Evolutionary conservation across 192 early-diverging fungal species (phyloP).

Genomic region (Coemansia javaensis): DNA sequence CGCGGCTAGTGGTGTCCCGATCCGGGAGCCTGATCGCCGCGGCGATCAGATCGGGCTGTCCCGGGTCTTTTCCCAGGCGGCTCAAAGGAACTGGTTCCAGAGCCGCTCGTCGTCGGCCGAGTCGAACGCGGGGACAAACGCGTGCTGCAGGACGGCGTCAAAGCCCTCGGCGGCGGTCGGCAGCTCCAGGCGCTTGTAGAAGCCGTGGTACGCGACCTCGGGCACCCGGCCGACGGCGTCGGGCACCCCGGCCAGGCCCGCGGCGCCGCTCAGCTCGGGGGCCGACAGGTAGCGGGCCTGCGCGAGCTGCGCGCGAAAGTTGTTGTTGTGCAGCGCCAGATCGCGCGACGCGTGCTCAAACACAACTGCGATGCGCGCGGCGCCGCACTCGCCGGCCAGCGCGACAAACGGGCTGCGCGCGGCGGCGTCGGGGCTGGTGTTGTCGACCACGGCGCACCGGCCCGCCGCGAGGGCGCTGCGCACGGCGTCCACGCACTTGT

Average conservation of each 20-base stretch:
- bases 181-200: slow-evolving; percentile 29
- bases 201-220: slow-evolving; percentile 37
- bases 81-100: slow-evolving; percentile 36
- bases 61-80: too few relatives aligned
- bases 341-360: slow-evolving; percentile 63
- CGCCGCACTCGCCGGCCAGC: slow-evolving; percentile 51
- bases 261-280: background rate
- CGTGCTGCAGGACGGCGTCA: slow-evolving; percentile 10
- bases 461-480: slow-evolving; percentile 51
- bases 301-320: slow-evolving; percentile 54
- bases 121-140: slow-evolving; percentile 29
- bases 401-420: slow-evolving; percentile 62
- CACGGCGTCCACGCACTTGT: slow-evolving; percentile 65
- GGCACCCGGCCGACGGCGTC: slow-evolving; percentile 15
- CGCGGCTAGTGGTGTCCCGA: too few relatives aligned
- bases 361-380: slow-evolving; percentile 23
- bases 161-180: slow-evolving; percentile 26
- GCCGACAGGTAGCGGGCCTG: slow-evolving; percentile 28
- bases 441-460: slow-evolving; percentile 69
- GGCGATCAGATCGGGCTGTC: too few relatives aligned
- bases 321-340: slow-evolving; percentile 76
- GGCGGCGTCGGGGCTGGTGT: slow-evolving; percentile 68
- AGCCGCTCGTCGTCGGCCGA: slow-evolving; percentile 19
- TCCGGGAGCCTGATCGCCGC: too few relatives aligned
- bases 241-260: slow-evolving; percentile 2